Conservation (phyloP, 1,284 basidiomycete genomes). For the Boletus nobilissimus region DNA sequence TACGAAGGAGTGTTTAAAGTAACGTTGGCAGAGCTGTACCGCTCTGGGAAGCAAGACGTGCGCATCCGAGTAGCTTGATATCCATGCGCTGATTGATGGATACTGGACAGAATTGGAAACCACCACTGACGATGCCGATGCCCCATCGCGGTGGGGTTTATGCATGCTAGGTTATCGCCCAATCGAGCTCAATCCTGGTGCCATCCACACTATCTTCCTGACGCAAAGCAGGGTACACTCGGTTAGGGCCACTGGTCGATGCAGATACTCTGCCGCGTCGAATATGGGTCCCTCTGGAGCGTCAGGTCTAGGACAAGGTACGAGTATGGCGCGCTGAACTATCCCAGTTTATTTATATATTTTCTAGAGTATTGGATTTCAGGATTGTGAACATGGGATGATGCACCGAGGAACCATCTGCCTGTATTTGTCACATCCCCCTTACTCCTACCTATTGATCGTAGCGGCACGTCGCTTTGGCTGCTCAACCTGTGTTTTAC, state of each 20-base stretch:
- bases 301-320: not conserved
- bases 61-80: conserved; percentile 34
- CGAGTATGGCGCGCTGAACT: not conserved
- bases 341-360: not conserved
- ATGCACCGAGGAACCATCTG: not conserved
- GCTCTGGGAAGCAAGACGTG: conserved; percentile 77
- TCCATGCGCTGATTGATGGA: not conserved
- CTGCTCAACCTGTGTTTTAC: no score
- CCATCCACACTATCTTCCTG: conserved; percentile 1
- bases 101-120: conserved; percentile 64
- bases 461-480: no score
- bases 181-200: conserved; percentile 13
- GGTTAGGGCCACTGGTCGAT: not conserved
- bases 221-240: not conserved
- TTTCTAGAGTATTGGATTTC: not conserved
- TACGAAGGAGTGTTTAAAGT: conserved; percentile 87
- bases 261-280: not conserved
- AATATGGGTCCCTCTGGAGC: not conserved
- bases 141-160: not conserved
- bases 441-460: no score
- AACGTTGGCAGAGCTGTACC: conserved; percentile 86
- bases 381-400: no score
- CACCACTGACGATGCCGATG: conserved; percentile 50
- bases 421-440: not conserved
- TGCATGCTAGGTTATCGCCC: not conserved